These are phyloP conservation scores for Lunularia cruciata DNA, from an alignment of 225 moss, liverwort and hornwort genomes.

Conservation along the genomic window DNA sequence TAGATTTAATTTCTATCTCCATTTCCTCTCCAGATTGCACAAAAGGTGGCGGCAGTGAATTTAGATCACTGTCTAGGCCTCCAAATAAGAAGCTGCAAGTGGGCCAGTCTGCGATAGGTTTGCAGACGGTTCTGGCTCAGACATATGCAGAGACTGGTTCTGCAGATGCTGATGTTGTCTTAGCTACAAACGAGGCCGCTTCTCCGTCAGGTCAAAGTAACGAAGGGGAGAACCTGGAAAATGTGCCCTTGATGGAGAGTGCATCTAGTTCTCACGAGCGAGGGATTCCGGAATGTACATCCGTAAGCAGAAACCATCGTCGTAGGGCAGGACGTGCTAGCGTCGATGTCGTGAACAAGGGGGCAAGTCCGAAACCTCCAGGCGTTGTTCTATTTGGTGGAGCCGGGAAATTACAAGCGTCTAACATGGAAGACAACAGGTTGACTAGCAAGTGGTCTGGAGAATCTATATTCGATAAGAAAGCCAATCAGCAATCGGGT, in stretches of 20 bases:
- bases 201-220: neutral
- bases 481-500: constrained; percentile 8
- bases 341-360: neutral
- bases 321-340: neutral
- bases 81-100: constrained; percentile 15
- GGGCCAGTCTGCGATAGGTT: constrained; percentile 3
- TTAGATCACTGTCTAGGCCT: constrained; percentile 9
- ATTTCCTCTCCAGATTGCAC: neutral
- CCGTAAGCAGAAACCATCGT: neutral
- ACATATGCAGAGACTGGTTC: neutral
- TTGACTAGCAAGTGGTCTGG: constrained; percentile 4
- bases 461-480: neutral
- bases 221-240: neutral
- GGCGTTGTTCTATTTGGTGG: neutral
- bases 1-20: neutral
- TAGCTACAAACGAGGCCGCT: neutral
- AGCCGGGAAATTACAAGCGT: neutral
- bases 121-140: constrained; percentile 13
- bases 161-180: neutral
- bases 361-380: neutral
- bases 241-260: neutral
- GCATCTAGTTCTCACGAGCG: too few relatives aligned
- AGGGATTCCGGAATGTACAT: neutral
- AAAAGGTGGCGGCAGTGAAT: neutral
- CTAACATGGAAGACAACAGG: neutral